phyloP scores from a whole-genome alignment of 1,284 basidiomycete species.

The Mrakiaceae sp. region DNA sequence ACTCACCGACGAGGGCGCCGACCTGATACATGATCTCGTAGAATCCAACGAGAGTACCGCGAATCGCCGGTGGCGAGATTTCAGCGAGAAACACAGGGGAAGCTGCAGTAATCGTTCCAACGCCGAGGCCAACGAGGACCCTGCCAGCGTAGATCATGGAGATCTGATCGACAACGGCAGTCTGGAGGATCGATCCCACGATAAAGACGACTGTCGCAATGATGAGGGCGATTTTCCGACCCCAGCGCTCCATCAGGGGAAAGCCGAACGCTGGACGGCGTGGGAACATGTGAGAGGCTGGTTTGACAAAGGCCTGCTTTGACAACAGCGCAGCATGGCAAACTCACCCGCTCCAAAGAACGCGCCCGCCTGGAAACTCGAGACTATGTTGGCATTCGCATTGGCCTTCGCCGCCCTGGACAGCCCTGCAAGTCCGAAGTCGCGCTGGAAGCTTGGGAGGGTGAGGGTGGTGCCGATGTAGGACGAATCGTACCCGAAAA shows the following conservation, averaged over 20 bases:
- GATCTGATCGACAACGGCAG: slow-evolving; percentile 24
- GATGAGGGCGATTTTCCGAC: slow-evolving; percentile 23
- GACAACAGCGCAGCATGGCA: slow-evolving; percentile 1
- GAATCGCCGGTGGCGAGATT: slow-evolving; percentile 37
- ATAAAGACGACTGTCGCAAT: slow-evolving; percentile 30
- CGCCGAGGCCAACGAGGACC: slow-evolving; percentile 26
- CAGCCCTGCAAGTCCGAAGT: slow-evolving; percentile 23
- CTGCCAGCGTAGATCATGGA: slow-evolving; percentile 30
- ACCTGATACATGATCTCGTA: slow-evolving; percentile 39
- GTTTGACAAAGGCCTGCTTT: not conserved
- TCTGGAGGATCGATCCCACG: slow-evolving; percentile 31
- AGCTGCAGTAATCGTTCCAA: slow-evolving; percentile 27
- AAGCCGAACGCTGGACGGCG: slow-evolving; percentile 10
- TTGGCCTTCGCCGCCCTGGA: slow-evolving; percentile 18
- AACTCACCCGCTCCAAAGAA: slow-evolving; percentile 26
- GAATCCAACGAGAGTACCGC: slow-evolving; percentile 43
- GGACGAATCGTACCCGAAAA: slow-evolving; percentile 25
- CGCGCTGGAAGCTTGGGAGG: slow-evolving; percentile 27
- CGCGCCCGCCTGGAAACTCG: slow-evolving; percentile 35
- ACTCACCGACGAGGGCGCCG: slow-evolving; percentile 29
- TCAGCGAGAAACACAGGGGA: slow-evolving; percentile 37
- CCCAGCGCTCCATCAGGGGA: slow-evolving; percentile 27
- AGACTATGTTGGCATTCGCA: slow-evolving; percentile 32
- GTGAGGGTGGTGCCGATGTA: slow-evolving; percentile 31
- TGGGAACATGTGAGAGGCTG: not conserved